A percentile compares a stretch with the other conserved stretches of the same genome.
Conservation (phyloP, 805 yeast genomes). For the Aciculoconidium aculeatum region DNA sequence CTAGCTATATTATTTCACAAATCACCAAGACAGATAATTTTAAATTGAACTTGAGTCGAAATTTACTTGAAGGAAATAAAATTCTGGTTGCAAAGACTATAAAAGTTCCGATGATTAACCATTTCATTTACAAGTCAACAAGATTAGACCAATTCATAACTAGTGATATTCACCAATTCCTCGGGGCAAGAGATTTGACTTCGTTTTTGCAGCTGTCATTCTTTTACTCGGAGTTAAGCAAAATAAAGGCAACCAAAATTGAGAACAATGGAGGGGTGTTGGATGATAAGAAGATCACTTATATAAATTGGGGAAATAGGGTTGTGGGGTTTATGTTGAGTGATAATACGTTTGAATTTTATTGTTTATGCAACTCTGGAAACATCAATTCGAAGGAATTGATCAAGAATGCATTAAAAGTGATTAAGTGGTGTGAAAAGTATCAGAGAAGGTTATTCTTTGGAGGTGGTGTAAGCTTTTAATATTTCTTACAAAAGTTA, state of each 20-base stretch:
- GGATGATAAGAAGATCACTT: constrained; percentile 37
- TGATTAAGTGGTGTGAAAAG: constrained; percentile 71
- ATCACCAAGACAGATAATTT: constrained; percentile 18
- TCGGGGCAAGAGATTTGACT: constrained; percentile 15
- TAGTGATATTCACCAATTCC: constrained; percentile 25
- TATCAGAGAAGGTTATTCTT: constrained; percentile 68
- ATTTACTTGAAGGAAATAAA: constrained; percentile 14
- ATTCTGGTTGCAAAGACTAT: constrained; percentile 19
- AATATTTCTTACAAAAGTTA: too few species aligned
- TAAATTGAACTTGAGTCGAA: constrained; percentile 16
- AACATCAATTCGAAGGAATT: constrained; percentile 49
- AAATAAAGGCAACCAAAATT: constrained; percentile 20
- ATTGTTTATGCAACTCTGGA: constrained; percentile 34
- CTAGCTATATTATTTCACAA: constrained; percentile 42
- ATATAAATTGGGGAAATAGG: constrained; percentile 15
- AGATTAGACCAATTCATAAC: constrained; percentile 59
- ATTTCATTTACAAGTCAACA: constrained; percentile 75
- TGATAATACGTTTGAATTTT: constrained; percentile 29
- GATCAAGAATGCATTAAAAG: constrained; percentile 53
- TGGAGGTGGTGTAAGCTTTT: constrained; percentile 61
- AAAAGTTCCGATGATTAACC: constrained; percentile 46
- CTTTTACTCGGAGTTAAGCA: constrained; percentile 25
- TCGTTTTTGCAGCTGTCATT: constrained; percentile 33
- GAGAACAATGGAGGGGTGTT: constrained; percentile 10
- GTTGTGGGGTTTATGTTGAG: constrained; percentile 35